These are phyloP conservation scores for Ramicandelaber brevisporus DNA, from an alignment of 192 early-diverging fungal genomes.

Conservation along the genomic window DNA sequence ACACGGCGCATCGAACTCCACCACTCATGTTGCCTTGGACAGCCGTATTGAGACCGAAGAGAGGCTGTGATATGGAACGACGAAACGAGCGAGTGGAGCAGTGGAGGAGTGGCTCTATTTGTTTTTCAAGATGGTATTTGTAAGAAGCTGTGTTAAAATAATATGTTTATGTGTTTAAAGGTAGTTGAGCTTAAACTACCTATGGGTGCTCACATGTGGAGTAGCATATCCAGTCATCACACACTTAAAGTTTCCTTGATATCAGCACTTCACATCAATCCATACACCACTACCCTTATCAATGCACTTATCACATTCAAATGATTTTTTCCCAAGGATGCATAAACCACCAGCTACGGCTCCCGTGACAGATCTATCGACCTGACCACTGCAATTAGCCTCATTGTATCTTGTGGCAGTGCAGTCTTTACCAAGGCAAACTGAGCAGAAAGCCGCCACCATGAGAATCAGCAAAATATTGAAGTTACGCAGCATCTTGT, in stretches of 20 bases:
- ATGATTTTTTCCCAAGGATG: conserved; percentile 90
- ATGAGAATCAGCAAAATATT: not conserved
- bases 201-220: conserved; percentile 14
- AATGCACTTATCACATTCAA: conserved; percentile 89
- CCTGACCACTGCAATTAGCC: not conserved
- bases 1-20: too few species aligned
- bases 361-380: conserved; percentile 28
- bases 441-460: too few species aligned
- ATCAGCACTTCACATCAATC: too few species aligned
- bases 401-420: conserved; percentile 3
- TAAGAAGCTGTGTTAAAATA: too few species aligned
- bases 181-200: not conserved
- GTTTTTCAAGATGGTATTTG: too few species aligned
- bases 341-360: conserved; percentile 68
- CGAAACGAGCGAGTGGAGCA: too few species aligned
- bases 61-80: too few species aligned
- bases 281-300: conserved; percentile 55
- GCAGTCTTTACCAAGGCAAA: too few species aligned
- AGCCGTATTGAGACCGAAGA: too few species aligned
- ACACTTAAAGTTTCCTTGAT: conserved; percentile 74
- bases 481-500: not conserved
- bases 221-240: conserved; percentile 89
- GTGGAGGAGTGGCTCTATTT: too few species aligned
- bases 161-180: too few species aligned
- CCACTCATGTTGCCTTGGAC: too few species aligned